Evolutionary conservation across 2,329 filamentous ascomycete species (phyloP).

Genomic region (Claviceps sp.): DNA sequence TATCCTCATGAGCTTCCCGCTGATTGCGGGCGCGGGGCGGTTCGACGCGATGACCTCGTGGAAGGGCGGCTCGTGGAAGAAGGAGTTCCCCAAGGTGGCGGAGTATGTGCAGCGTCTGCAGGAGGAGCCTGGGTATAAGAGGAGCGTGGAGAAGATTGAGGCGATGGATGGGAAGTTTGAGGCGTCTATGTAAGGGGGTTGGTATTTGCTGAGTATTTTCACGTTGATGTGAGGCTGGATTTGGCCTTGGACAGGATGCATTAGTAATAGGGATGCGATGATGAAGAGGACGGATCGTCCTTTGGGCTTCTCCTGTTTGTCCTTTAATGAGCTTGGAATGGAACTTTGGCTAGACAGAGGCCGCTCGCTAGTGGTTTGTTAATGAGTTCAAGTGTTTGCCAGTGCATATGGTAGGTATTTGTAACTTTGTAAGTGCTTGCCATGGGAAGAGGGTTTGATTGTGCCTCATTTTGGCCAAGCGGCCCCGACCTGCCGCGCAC

Average conservation of each 20-base stretch:
- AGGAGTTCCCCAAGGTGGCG: constrained; percentile 29
- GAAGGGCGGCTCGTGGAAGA: constrained; percentile 25
- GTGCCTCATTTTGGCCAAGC: background rate
- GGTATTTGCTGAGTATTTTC: background rate
- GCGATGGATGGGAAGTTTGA: constrained; percentile 30
- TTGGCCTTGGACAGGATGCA: background rate
- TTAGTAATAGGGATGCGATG: background rate
- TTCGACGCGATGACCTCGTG: constrained; percentile 28
- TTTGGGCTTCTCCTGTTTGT: no score
- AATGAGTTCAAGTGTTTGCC: no score
- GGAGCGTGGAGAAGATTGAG: constrained; percentile 33
- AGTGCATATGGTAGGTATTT: no score
- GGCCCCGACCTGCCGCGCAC: background rate
- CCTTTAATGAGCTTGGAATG: no score
- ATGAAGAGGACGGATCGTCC: background rate
- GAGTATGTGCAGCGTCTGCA: constrained; percentile 34
- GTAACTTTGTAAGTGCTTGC: background rate
- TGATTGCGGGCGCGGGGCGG: constrained; percentile 29
- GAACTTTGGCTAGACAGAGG: no score
- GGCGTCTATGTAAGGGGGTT: constrained; percentile 5
- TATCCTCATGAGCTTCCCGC: constrained; percentile 38
- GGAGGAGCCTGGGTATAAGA: constrained; percentile 32
- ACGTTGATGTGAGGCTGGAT: background rate
- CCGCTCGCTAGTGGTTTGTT: no score
- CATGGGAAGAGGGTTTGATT: background rate